A percentile compares a stretch with the other conserved stretches of the same genome.
Evolutionary conservation across 2,329 filamentous ascomycete species (phyloP).

Genomic region (Aurifilum marmelostoma): DNA sequence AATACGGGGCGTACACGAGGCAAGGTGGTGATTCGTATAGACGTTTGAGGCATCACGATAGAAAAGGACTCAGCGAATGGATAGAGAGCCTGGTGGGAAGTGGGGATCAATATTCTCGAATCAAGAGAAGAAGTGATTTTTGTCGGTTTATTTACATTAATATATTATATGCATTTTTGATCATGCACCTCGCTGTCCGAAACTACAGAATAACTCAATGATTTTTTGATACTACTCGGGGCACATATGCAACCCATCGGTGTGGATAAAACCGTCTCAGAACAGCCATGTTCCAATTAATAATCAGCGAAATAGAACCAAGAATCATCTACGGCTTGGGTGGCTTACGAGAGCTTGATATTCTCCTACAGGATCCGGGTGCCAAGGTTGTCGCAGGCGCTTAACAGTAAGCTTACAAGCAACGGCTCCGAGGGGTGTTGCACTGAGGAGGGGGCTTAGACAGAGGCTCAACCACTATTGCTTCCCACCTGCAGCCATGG

Average conservation of each 20-base stretch:
- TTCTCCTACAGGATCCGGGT: no score
- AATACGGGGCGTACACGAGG: neutral
- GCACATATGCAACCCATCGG: no score
- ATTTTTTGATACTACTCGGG: no score
- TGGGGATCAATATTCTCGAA: neutral
- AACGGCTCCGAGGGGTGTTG: neutral
- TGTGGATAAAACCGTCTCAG: no score
- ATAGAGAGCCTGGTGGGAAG: neutral
- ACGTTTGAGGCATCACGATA: neutral
- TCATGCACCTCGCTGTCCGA: no score
- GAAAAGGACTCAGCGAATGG: neutral
- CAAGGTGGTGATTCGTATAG: neutral
- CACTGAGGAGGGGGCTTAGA: neutral
- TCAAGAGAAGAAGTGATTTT: no score
- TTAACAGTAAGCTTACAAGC: constrained; percentile 2
- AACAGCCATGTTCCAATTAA: no score
- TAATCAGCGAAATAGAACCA: neutral
- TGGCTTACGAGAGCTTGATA: neutral
- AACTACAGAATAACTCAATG: no score
- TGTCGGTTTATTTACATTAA: no score
- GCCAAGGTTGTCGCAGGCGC: neutral
- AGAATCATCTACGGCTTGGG: no score
- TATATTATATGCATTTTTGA: no score
- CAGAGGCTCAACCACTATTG: neutral
- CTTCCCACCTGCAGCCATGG: neutral